Evolutionary conservation across 371 early-diverging fungal species (phyloP), one percentile per base, ranked within the genome.

Genomic region (Umbelopsis sp.): DNA sequence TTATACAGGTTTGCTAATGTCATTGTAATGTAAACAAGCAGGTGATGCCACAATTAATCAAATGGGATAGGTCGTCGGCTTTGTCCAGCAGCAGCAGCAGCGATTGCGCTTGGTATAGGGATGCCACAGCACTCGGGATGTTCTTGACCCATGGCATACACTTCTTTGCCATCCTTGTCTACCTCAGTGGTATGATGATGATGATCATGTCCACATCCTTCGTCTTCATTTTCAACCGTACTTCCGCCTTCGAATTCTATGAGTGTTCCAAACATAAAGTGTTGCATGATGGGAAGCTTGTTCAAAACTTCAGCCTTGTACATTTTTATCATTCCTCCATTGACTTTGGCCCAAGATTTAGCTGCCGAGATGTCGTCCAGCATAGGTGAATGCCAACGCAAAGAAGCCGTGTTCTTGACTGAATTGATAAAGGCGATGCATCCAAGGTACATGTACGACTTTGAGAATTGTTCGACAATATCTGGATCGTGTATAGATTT

Each of bases 261-360:
- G 20, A 90, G 66, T 6, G 77, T 81, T 14, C 99, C 99, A 89
- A 99, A 99, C 78, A 95, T 86, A 75, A 99, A 96, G 75, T 99
- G 99, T 79, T 99, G 99, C 90, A 99, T 97, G 52, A 99, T 98
- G 0, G 99, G 99, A 32, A 97, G 76, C 80, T 98, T 99, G 35
- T 87, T 85, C 44, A 99, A 83, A 4, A 99, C 99, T 76, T 99
- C 99, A 0, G 93, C 97, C 65, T 92, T 87, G 80, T 98, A 99
- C 99, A 99, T 99, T 79, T 97, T 98, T 77, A 97, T 80, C 91
- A 99, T 92, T 18, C 99, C 99, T 35, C 88, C 79, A 74, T 98
- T 98, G 51, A 99, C 96, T 75, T 97, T 97, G 44, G 78, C 76
- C 99, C 99, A 98, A 2, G 87, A 79, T 75, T 92, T 92, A 57